phyloP scores from a whole-genome alignment of 306 rosid genomes.

The Cicer pinnatifidum region DNA sequence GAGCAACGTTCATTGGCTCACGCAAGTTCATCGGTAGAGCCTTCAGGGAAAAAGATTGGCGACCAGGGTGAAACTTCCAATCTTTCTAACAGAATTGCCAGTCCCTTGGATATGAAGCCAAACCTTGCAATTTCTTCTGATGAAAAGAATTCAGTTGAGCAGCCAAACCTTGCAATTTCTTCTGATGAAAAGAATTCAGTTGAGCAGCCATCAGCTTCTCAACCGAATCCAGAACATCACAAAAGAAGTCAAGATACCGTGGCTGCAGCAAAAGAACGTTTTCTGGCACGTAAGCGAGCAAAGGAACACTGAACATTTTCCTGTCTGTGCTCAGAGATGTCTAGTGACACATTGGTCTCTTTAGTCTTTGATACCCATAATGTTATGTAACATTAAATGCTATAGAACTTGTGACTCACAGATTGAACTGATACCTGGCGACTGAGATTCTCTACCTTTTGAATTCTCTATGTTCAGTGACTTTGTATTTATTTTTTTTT shows the following conservation, averaged over 20 bases:
- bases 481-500: too few relatives aligned
- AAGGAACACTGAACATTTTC: conserved; percentile 53
- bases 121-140: conserved; percentile 23
- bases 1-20: conserved; percentile 37
- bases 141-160: conserved; percentile 46
- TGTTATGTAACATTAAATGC: conserved; percentile 31
- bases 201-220: conserved; percentile 48
- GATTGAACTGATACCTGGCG: conserved; percentile 5
- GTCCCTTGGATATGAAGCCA: conserved; percentile 46
- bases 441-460: too few relatives aligned
- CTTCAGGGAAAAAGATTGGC: conserved; percentile 43
- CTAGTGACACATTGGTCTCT: not conserved
- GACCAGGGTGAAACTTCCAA: conserved; percentile 48
- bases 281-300: conserved; percentile 72
- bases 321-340: conserved; percentile 16
- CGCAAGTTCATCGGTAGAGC: conserved; percentile 43
- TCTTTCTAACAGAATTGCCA: conserved; percentile 37
- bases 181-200: conserved; percentile 43
- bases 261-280: conserved; percentile 82
- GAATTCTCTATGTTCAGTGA: too few relatives aligned
- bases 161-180: conserved; percentile 34
- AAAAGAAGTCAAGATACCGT: conserved; percentile 75
- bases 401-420: not conserved
- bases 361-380: conserved; percentile 11
- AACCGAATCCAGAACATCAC: conserved; percentile 64